These are phyloP conservation scores for Yamadazyma tumulicola DNA, from an alignment of 805 yeast genomes.

Conservation along the genomic window DNA sequence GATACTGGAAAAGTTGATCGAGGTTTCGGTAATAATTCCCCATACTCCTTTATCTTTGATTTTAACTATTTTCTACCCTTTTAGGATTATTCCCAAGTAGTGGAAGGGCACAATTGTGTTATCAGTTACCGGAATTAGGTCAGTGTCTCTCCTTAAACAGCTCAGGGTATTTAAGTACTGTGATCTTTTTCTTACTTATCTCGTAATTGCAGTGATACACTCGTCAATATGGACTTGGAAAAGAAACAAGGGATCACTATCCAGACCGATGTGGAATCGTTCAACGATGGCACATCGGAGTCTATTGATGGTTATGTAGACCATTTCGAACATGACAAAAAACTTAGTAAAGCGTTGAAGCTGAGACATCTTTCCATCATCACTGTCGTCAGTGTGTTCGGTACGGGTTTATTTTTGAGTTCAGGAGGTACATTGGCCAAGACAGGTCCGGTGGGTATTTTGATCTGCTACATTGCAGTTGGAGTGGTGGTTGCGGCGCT, in stretches of 20 bases:
- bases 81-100: too few species aligned
- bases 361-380: slow-evolving; percentile 20
- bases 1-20: too few species aligned
- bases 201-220: too few species aligned
- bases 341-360: slow-evolving; percentile 14
- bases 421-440: slow-evolving; percentile 46
- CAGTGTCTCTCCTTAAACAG: too few species aligned
- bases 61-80: too few species aligned
- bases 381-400: slow-evolving; percentile 27
- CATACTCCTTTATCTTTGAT: too few species aligned
- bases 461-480: slow-evolving; percentile 47
- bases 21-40: too few species aligned
- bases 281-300: not conserved
- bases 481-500: slow-evolving; percentile 40
- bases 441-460: slow-evolving; percentile 44
- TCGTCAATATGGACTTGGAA: too few species aligned
- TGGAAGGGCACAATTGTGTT: too few species aligned
- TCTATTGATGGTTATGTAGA: slow-evolving; percentile 6
- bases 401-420: slow-evolving; percentile 55
- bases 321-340: slow-evolving; percentile 15
- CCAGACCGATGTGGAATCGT: slow-evolving; percentile 6
- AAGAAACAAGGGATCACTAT: not conserved
- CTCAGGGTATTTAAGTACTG: too few species aligned
- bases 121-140: too few species aligned
- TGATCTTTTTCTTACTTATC: too few species aligned